Conservation (phyloP, 441 rosid species). For the Brassica hybrid region DNA sequence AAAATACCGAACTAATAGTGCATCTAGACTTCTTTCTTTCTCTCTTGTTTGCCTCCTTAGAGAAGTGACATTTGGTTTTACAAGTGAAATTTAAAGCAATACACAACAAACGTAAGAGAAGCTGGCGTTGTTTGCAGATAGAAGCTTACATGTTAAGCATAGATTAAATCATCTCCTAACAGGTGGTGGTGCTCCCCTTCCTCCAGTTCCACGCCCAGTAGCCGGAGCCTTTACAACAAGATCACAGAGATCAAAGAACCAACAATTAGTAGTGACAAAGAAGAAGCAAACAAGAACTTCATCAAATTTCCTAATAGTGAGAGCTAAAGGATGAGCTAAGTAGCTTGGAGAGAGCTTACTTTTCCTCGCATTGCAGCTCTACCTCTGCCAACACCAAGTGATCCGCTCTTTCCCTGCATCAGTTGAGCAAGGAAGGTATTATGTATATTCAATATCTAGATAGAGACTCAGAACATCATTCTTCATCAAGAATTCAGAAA, state of each 20-base stretch:
- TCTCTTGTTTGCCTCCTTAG: neutral
- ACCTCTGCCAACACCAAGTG: constrained; percentile 99
- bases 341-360: constrained; percentile 53
- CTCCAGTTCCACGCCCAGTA: constrained; percentile 82
- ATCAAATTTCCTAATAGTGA: constrained; percentile 10
- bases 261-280: constrained; percentile 17
- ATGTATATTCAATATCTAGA: neutral
- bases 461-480: neutral
- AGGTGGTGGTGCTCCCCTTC: constrained; percentile 80
- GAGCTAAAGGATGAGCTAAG: neutral
- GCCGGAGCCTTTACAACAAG: constrained; percentile 64
- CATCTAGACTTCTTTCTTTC: constrained; percentile 20
- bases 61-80: constrained; percentile 27
- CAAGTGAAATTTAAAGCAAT: constrained; percentile 31
- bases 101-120: constrained; percentile 31
- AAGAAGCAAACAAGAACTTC: constrained; percentile 13
- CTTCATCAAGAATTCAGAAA: constrained; percentile 16
- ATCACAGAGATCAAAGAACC: constrained; percentile 8
- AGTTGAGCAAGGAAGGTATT: constrained; percentile 19
- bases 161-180: constrained; percentile 63
- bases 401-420: constrained; percentile 93
- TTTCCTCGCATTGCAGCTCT: constrained; percentile 98
- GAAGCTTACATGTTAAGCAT: constrained; percentile 24
- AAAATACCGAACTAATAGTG: constrained; percentile 29
- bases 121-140: neutral